Percentiles rank a stretch among this genome's conserved stretches.
phyloP scores from a whole-genome alignment of 2,329 filamentous ascomycete species.

The Beauveria rudraprayagi region DNA sequence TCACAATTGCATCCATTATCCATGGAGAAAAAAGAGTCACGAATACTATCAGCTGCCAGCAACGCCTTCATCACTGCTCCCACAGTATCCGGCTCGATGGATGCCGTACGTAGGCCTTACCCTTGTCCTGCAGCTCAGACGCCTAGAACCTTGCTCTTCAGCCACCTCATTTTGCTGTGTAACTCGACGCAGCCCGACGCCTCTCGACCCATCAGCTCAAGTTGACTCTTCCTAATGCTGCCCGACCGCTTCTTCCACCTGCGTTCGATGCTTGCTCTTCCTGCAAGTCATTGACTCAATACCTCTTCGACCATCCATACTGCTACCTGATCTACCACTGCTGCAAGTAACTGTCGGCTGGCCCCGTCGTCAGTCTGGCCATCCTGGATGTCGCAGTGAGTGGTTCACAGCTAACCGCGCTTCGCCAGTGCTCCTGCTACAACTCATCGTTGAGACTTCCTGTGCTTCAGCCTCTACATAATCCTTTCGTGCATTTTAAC shows the following conservation, averaged over 20 bases:
- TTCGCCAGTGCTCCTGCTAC: background rate
- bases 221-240: background rate
- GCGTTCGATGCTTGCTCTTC: background rate
- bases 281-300: constrained; percentile 7
- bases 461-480: constrained; percentile 3
- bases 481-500: background rate
- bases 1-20: background rate
- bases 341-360: background rate
- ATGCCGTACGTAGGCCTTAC: background rate
- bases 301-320: background rate
- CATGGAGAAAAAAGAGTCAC: background rate
- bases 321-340: background rate
- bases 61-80: background rate
- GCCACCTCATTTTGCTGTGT: constrained; percentile 7
- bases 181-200: background rate
- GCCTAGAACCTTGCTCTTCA: constrained; percentile 5
- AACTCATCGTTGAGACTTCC: background rate
- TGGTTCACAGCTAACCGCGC: background rate
- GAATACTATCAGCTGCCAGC: background rate
- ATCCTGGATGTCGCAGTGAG: background rate
- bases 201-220: background rate
- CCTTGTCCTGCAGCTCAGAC: background rate
- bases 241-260: constrained; percentile 10
- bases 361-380: background rate
- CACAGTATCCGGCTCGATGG: background rate